Evolutionary conservation across 2,329 filamentous ascomycete species (phyloP).

Genomic region (Thelonectria olida): DNA sequence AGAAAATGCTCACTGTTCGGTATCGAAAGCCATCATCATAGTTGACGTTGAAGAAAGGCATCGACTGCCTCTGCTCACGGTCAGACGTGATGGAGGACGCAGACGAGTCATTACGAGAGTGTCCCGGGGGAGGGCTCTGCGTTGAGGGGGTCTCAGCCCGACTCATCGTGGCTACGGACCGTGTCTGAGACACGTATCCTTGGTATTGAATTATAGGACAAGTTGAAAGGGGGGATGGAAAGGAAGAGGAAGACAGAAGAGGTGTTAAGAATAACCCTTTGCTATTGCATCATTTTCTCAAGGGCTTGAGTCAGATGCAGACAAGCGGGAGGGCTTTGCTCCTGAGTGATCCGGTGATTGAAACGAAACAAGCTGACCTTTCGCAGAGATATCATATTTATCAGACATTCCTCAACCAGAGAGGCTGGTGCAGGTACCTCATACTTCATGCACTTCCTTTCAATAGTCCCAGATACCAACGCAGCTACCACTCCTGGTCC

Average conservation of each 20-base stretch:
- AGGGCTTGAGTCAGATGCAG: not conserved
- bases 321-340: not conserved
- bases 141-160: slow-evolving; percentile 8
- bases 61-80: not conserved
- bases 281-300: no score
- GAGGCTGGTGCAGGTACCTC: not conserved
- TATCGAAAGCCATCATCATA: slow-evolving; percentile 13
- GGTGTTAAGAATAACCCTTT: not conserved
- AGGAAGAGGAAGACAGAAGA: no score
- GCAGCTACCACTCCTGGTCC: not conserved
- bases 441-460: not conserved
- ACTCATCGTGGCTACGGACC: not conserved
- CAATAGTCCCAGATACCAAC: not conserved
- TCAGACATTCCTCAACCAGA: not conserved
- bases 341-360: not conserved
- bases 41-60: not conserved
- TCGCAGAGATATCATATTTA: not conserved
- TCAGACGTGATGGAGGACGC: slow-evolving; percentile 2
- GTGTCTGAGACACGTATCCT: not conserved
- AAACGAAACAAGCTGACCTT: not conserved
- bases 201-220: not conserved
- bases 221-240: no score
- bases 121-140: not conserved
- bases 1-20: not conserved
- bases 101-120: not conserved